phyloP scores from a whole-genome alignment of 2,329 filamentous ascomycete species.

The Cytospora schulzeri region DNA sequence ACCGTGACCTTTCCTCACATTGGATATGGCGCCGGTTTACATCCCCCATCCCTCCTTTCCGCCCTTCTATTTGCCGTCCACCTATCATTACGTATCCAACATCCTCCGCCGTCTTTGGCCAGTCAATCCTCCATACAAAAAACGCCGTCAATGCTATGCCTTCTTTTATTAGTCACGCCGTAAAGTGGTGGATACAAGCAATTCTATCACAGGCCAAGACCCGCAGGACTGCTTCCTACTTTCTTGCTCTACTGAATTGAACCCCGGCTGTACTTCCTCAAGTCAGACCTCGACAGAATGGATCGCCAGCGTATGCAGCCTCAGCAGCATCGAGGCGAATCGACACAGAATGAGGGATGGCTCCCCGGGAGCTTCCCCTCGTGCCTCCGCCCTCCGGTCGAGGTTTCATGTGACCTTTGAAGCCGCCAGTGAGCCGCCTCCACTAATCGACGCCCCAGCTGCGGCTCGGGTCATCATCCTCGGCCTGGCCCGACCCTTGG shows the following conservation, averaged over 20 bases:
- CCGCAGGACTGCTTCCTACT: background rate
- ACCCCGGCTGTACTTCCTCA: background rate
- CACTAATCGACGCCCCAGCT: constrained; percentile 40
- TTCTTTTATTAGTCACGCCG: background rate
- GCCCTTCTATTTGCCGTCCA: background rate
- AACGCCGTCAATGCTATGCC: background rate
- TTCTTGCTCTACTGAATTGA: too few relatives aligned
- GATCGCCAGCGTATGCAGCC: constrained; percentile 11
- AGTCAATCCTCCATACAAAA: background rate
- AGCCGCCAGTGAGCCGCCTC: background rate
- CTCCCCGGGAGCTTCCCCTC: background rate
- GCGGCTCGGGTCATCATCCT: constrained; percentile 33
- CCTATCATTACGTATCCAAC: background rate
- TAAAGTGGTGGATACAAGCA: background rate
- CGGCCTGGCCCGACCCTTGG: constrained; percentile 11
- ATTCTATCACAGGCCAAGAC: background rate
- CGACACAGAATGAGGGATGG: background rate
- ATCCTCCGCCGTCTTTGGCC: background rate
- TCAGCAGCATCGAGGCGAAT: constrained; percentile 13
- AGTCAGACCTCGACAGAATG: background rate
- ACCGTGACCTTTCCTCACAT: background rate
- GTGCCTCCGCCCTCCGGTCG: background rate
- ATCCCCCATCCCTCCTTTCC: background rate
- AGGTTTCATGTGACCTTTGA: too few relatives aligned
- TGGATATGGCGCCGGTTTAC: too few relatives aligned